These are phyloP conservation scores for Teunomyces stri DNA, from an alignment of 805 yeast species.

Conservation along the genomic window DNA sequence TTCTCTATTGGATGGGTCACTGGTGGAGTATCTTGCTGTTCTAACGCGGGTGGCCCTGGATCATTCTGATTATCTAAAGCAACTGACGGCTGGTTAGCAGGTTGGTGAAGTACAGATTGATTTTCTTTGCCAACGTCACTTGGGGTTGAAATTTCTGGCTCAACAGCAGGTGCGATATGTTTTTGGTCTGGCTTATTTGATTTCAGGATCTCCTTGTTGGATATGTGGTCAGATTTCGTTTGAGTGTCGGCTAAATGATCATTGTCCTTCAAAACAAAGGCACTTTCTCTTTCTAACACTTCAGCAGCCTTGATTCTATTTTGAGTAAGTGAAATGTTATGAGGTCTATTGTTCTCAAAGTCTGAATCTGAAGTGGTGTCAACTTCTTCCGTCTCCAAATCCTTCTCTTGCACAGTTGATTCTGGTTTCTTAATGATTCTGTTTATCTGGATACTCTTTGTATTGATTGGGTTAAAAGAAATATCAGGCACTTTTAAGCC, in stretches of 20 bases:
- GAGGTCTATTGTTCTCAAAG: constrained; percentile 1
- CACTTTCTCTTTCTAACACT: background rate
- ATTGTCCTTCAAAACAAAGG: background rate
- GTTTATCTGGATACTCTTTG: constrained; percentile 4
- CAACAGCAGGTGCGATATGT: no score
- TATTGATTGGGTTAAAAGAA: constrained; percentile 11
- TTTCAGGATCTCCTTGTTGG: background rate
- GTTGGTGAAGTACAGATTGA: no score
- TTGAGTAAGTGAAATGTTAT: background rate
- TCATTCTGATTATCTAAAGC: no score
- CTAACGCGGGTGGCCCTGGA: no score
- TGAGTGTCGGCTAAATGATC: background rate
- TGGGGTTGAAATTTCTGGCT: no score
- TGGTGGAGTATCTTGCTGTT: no score
- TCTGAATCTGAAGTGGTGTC: background rate
- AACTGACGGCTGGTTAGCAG: no score
- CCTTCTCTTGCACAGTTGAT: background rate
- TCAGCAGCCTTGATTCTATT: background rate
- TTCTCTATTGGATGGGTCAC: no score
- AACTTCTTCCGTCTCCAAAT: constrained; percentile 1
- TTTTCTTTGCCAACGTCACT: no score
- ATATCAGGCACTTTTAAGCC: constrained; percentile 9
- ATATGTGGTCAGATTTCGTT: background rate
- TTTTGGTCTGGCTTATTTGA: no score
- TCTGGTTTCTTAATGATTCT: background rate